Percentiles rank a stretch among this genome's conserved stretches.
Evolutionary conservation across 768 basidiomycete genomes (phyloP).

Genomic region (Mycena metata): DNA sequence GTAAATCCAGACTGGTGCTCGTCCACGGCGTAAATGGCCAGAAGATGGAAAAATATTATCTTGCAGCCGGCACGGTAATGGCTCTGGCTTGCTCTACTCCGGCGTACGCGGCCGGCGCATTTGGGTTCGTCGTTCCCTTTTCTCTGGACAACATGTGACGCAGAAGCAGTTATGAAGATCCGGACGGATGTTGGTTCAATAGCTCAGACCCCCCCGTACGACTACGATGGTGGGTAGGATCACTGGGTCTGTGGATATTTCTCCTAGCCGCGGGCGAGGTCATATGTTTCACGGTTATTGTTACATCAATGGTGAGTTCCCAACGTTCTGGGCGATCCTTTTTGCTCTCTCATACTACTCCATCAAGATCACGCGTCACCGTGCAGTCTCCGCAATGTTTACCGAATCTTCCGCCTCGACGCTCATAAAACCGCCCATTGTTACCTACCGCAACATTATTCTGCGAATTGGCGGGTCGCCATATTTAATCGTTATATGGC

Average conservation of each 20-base stretch:
- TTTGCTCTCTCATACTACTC: background rate
- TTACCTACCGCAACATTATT: conserved; percentile 19
- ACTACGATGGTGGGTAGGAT: conserved; percentile 21
- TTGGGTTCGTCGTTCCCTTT: conserved; percentile 11
- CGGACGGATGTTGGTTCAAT: conserved; percentile 26
- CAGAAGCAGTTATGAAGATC: conserved; percentile 2
- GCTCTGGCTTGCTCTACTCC: conserved; percentile 2
- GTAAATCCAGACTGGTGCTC: conserved; percentile 18
- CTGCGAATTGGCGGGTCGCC: conserved; percentile 16
- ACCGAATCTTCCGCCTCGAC: background rate
- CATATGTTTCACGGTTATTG: conserved; percentile 12
- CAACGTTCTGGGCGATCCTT: background rate
- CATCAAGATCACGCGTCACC: background rate
- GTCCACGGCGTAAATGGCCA: conserved; percentile 20
- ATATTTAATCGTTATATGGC: background rate
- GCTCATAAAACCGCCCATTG: background rate
- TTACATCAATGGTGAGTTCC: background rate
- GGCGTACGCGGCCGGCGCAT: conserved; percentile 21
- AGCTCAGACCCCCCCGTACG: background rate
- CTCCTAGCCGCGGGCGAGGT: conserved; percentile 23
- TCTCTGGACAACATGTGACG: background rate
- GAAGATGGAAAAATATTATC: conserved; percentile 32
- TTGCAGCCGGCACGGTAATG: background rate
- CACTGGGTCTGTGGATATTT: conserved; percentile 20
- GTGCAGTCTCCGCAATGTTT: background rate